Percentiles rank a stretch among this genome's conserved stretches.
phyloP scores from a whole-genome alignment of 129 eudicot species.

The Flaveria trinervia region DNA sequence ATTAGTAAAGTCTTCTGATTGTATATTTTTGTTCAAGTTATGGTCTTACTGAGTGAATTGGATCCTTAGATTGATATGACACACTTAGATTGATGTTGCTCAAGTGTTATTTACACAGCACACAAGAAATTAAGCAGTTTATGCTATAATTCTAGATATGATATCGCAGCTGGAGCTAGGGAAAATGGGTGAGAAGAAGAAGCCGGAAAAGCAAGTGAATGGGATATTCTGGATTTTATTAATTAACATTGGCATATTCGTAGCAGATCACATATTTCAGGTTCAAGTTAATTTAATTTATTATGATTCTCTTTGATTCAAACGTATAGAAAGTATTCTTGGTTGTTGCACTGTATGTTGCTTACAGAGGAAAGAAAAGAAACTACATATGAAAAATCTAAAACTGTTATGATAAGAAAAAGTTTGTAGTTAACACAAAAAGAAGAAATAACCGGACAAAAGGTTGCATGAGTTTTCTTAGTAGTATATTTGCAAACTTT shows the following conservation, averaged over 20 bases:
- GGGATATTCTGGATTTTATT: constrained; percentile 95
- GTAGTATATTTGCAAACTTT: background rate
- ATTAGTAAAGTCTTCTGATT: background rate
- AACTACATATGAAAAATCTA: background rate
- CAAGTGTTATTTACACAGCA: constrained; percentile 5
- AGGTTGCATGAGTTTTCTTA: background rate
- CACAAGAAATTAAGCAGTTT: constrained; percentile 32
- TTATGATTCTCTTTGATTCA: constrained; percentile 1
- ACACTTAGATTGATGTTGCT: background rate
- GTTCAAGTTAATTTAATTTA: constrained; percentile 35
- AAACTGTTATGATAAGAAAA: background rate
- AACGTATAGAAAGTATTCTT: constrained; percentile 10
- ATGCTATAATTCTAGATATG: constrained; percentile 41
- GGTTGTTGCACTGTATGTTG: background rate
- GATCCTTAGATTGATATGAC: background rate
- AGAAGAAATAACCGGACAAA: constrained; percentile 11
- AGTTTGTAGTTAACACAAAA: background rate
- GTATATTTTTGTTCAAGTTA: background rate
- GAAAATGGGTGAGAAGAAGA: constrained; percentile 51
- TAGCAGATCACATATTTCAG: constrained; percentile 95
- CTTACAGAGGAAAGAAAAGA: background rate
- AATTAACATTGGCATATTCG: constrained; percentile 74
- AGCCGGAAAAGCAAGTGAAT: constrained; percentile 75
- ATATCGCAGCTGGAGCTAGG: constrained; percentile 82
- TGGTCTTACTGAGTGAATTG: background rate